Base-by-base conservation (phyloP, 805 yeast genomes). In the Saturnispora mendoncae region DNA sequence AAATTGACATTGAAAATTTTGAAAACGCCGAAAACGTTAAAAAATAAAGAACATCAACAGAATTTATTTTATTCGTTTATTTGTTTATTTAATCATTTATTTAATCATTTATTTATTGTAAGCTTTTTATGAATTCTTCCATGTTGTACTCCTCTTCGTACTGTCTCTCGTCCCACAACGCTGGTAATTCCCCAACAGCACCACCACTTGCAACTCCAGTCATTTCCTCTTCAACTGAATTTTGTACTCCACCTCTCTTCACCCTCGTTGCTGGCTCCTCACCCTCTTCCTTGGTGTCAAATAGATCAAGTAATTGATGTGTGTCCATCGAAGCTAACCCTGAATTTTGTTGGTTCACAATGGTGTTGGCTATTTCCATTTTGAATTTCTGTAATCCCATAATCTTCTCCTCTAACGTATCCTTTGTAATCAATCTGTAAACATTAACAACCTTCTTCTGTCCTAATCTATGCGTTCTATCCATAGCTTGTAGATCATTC, bases 401-500 rank as follows among this genome's bases (percentile, higher is more conserved):
- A 45, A 92, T 92, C 62, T 92, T 87, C 58, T 92, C 98, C 60
- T 92, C 99, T 48, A 92, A 68, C 0, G 98, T 92, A 51, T 84
- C 80, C 56, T 86, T 79, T 7, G 99, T 92, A 50, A 92, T 88
- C 56, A 92, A 72, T 53, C 99, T 71, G 56, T 92, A 92, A 21
- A 92, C 99, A 60, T 92, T 92, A 29, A 92, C 99, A 15, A 90
- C 97, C 58, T 86, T 90, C 69, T 88, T 92, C 62, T 92, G 99
- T 3, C 99, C 99, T 46, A 92, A 71, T 60, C 99, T 74, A 62
- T 92, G 99, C 0, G 98, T 97, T 56, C 99, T 73, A 60, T 92
- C 99, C 99, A 92, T 92, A 0, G 99, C 99, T 60, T 92, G 99
- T 43, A 92, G 69, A 67, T 92, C 99, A 56, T 86, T 92, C 97